Conservation (phyloP, 768 basidiomycete species). For the Psilocybe cubensis region DNA sequence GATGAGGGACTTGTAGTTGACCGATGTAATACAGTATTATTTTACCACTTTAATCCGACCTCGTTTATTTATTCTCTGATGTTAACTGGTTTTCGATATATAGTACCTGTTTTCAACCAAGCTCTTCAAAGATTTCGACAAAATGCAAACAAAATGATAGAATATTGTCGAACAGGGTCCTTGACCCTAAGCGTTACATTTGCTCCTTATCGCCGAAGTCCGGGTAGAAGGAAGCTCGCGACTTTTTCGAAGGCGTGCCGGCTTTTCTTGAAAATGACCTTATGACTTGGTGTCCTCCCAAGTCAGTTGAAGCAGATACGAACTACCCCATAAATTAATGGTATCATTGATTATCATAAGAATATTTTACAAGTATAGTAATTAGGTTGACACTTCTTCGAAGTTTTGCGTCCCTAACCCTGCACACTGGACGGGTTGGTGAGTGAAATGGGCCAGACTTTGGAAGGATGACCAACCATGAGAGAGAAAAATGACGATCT, state of each 20-base stretch:
- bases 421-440: not conserved
- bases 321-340: conserved; percentile 13
- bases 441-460: not conserved
- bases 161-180: not conserved
- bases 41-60: not conserved
- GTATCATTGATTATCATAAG: conserved; percentile 7
- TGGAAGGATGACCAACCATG: not conserved
- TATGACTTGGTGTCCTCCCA: not conserved
- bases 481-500: not conserved
- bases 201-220: not conserved
- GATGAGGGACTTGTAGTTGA: not conserved
- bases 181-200: not conserved
- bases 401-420: not conserved
- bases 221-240: not conserved
- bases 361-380: conserved; percentile 23
- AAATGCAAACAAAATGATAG: not conserved
- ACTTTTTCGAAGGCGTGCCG: not conserved
- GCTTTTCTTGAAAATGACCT: not conserved
- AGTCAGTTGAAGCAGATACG: not conserved
- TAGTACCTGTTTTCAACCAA: not conserved
- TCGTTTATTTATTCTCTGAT: not conserved
- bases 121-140: not conserved
- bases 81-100: not conserved
- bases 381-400: not conserved
- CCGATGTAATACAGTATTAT: not conserved